Percentiles rank a stretch among this genome's conserved stretches.
Evolutionary conservation across 192 early-diverging fungal genomes (phyloP).

Genomic region (Allomyces arbusculus): DNA sequence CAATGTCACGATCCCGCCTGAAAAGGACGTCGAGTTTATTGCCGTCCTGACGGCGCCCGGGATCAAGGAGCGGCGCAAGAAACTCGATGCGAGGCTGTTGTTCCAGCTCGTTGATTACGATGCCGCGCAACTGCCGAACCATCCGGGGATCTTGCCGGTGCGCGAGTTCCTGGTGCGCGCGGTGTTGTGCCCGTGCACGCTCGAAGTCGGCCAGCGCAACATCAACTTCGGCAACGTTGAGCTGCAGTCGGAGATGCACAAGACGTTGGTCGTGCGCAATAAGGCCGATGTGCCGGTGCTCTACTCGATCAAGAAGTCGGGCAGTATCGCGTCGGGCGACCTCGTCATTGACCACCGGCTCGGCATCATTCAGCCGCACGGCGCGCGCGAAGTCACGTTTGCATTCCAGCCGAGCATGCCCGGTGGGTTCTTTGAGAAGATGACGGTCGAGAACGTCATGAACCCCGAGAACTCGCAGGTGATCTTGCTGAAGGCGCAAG

Average conservation of each 20-base stretch:
- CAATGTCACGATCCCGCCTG: conserved; percentile 34
- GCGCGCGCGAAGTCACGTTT: conserved; percentile 82
- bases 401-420: conserved; percentile 77
- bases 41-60: conserved; percentile 48
- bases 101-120: conserved; percentile 74
- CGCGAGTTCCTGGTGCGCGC: conserved; percentile 79
- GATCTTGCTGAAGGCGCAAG: conserved; percentile 69
- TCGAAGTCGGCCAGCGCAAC: conserved; percentile 88
- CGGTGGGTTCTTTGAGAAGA: conserved; percentile 64
- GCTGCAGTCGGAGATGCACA: conserved; percentile 46
- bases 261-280: conserved; percentile 75
- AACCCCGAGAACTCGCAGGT: conserved; percentile 62
- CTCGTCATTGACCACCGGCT: conserved; percentile 56
- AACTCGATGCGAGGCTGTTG: conserved; percentile 65
- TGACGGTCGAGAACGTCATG: conserved; percentile 73
- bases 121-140: conserved; percentile 36
- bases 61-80: conserved; percentile 51
- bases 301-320: conserved; percentile 82
- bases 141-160: conserved; percentile 45
- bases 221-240: conserved; percentile 91
- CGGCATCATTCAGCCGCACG: conserved; percentile 75
- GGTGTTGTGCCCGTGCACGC: conserved; percentile 57
- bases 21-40: conserved; percentile 42
- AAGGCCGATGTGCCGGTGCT: conserved; percentile 71
- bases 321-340: conserved; percentile 82